These are phyloP conservation scores for Funneliformis caledonium DNA, from an alignment of 371 early-diverging fungal genomes.

Conservation along the genomic window DNA sequence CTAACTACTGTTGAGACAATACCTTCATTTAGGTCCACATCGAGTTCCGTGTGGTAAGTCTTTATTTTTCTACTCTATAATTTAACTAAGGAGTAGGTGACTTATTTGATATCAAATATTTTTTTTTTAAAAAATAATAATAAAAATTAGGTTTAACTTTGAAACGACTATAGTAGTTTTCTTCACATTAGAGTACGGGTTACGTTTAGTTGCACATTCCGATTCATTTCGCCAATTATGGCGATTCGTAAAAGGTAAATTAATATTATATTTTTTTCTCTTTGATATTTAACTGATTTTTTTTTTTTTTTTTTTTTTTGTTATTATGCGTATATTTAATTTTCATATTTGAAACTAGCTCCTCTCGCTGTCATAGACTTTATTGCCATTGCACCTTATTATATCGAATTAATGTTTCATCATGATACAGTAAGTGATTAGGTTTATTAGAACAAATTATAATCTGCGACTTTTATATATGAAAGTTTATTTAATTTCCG, in stretches of 20 bases:
- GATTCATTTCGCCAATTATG: constrained; percentile 63
- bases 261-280: neutral
- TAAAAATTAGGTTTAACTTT: constrained; percentile 64
- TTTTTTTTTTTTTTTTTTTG: neutral
- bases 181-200: constrained; percentile 77
- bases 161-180: constrained; percentile 79
- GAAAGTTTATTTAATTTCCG: neutral
- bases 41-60: constrained; percentile 65
- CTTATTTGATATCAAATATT: neutral
- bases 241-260: constrained; percentile 52
- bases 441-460: neutral
- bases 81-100: neutral
- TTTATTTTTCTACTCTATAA: neutral
- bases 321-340: neutral
- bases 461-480: neutral
- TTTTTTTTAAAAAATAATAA: neutral
- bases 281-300: neutral
- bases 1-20: constrained; percentile 86
- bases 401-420: constrained; percentile 71
- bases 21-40: constrained; percentile 70
- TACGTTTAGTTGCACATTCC: constrained; percentile 75
- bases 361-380: constrained; percentile 80
- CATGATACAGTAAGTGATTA: constrained; percentile 65
- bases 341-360: constrained; percentile 47
- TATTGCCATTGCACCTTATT: constrained; percentile 82